Evolutionary conservation across 768 basidiomycete genomes (phyloP).

Genomic region (Xerocomellus intermedius): DNA sequence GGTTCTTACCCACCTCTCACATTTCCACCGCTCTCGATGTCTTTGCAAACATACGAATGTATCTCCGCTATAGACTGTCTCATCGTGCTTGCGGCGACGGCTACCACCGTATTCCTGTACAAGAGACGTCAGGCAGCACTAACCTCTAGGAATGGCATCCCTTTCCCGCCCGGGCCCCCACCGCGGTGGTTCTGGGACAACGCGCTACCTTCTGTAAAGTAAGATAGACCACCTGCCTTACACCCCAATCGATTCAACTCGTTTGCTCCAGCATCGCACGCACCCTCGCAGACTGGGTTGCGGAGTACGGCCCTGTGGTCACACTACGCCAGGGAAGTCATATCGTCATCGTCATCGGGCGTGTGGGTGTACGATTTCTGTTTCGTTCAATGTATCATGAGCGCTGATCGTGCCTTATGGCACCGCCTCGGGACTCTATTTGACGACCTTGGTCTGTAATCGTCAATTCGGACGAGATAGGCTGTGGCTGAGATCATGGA

Average conservation of each 20-base stretch:
- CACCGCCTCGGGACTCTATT: not conserved
- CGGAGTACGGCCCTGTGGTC: constrained; percentile 58
- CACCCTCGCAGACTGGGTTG: constrained; percentile 49
- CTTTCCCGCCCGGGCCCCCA: constrained; percentile 28
- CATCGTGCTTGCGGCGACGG: not conserved
- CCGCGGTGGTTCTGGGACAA: constrained; percentile 26
- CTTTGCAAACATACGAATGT: not conserved
- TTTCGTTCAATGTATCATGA: not conserved
- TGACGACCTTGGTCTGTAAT: not conserved
- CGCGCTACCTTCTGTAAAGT: constrained; percentile 19
- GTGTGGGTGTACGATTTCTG: constrained; percentile 16
- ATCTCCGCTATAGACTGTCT: not conserved
- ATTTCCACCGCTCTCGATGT: not conserved
- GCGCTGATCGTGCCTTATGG: not conserved
- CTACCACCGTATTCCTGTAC: not conserved
- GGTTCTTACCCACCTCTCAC: not conserved
- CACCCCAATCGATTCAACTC: not conserved
- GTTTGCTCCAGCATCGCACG: constrained; percentile 11
- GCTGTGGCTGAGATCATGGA: constrained; percentile 61
- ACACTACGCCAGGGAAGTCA: constrained; percentile 46
- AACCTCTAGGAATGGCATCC: constrained; percentile 5
- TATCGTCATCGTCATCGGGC: constrained; percentile 19
- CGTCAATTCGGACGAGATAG: constrained; percentile 26
- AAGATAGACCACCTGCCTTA: not conserved
- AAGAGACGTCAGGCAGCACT: not conserved